phyloP scores from a whole-genome alignment of 1,284 basidiomycete species.

The Phenoliferia sp. region DNA sequence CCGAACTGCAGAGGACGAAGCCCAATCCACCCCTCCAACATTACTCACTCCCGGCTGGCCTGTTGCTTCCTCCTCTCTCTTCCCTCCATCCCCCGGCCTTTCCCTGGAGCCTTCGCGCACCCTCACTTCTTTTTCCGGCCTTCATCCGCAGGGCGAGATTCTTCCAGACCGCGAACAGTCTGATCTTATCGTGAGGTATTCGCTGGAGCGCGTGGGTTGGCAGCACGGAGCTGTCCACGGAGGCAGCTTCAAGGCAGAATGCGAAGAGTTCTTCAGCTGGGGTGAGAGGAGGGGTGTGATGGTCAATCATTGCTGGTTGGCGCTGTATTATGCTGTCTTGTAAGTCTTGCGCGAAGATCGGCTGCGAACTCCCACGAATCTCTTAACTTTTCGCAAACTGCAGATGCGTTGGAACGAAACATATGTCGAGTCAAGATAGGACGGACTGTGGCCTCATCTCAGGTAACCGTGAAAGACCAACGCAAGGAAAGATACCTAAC shows the following conservation, averaged over 20 bases:
- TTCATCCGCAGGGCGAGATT: not conserved
- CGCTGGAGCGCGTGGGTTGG: slow-evolving; percentile 22
- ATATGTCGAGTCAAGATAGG: slow-evolving; percentile 18
- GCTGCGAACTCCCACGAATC: not conserved
- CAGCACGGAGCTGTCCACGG: slow-evolving; percentile 24
- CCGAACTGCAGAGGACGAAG: slow-evolving; percentile 16
- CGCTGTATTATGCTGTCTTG: slow-evolving; percentile 23
- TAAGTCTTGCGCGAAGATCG: not conserved
- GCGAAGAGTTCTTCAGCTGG: slow-evolving; percentile 17
- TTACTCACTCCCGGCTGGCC: not conserved
- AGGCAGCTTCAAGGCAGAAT: slow-evolving; percentile 15
- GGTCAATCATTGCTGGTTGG: slow-evolving; percentile 28
- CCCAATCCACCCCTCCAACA: not conserved
- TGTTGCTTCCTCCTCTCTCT: not conserved
- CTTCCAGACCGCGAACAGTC: slow-evolving; percentile 2
- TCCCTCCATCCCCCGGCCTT: not conserved
- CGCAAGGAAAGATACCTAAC: not conserved
- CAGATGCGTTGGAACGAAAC: slow-evolving; percentile 19
- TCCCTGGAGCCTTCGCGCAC: not conserved
- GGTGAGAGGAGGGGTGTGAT: slow-evolving; percentile 7
- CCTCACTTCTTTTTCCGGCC: not conserved
- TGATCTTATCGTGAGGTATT: slow-evolving; percentile 13
- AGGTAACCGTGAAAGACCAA: not conserved
- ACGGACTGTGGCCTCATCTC: not conserved
- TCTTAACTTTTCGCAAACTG: not conserved